Evolutionary conservation across 176 grass and related monocot genomes (phyloP), one percentile per base, ranked within the genome.

Genomic region (Panicum miliaceum): DNA sequence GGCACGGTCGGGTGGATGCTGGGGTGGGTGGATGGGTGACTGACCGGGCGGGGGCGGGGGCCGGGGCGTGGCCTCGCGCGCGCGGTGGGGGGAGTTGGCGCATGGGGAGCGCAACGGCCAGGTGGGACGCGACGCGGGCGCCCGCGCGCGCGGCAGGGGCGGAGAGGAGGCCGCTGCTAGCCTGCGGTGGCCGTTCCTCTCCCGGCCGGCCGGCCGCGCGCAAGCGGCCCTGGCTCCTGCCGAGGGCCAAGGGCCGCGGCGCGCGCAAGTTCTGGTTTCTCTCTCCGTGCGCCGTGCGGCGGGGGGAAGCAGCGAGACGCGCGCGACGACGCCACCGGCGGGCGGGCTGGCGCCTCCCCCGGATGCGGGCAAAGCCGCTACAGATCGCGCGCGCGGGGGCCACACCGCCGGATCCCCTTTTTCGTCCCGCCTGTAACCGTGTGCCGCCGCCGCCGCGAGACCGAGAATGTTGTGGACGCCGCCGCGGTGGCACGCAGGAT

Each of bases 281-380:
- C 45, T 70, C 64, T 11, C 47, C 34, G 78, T 38, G 63, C 12
- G 63, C 34, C 62, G 45, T 1, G 23, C 58, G 58, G n/a, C 8
- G 11, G 12, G 34, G 8, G 36, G 6, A 23, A 57, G 23, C 51
- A 32, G 29, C 29, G 29, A 2, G 29, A 32, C 29, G 29, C 29
- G 29, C 29, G 29, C 29, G 29, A 52, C 52, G 52, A 12, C 32
- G 8, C 73, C 14, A 32, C 32, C 64, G 27, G 47, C 53, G 11
- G 62, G 79, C 38, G 45, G 23, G 82, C 23, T 68, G 59, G 22
- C 57, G 23, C 84, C 84, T 86, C 84, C 84, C 84, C 84, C 84
- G 77, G 74, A 78, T 70, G 74, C 80, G 38, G 52, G 66, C 80
- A 82, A 82, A 82, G 66, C 66, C 14, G 67, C 25, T 22, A 42